Percentiles rank a stretch among this genome's conserved stretches.
Conservation (phyloP, 129 eudicot species). For the Flaveria robusta region DNA sequence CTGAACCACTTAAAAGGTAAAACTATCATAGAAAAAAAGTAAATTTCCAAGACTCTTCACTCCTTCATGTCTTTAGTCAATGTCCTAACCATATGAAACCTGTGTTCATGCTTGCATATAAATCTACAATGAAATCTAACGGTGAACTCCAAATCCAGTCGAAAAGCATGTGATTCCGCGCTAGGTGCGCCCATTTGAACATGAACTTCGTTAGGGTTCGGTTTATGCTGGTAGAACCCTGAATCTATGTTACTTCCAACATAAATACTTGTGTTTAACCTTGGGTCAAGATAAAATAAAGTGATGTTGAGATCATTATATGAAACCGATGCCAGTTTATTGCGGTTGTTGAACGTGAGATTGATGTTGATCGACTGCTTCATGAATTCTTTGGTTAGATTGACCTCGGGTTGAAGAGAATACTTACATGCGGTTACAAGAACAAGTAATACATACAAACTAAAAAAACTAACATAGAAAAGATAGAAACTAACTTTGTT, state of each 20-base stretch:
- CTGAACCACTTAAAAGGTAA: too few species aligned
- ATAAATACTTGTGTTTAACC: background rate
- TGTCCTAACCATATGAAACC: background rate
- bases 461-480: slow-evolving; percentile 6
- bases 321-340: background rate
- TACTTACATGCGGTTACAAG: slow-evolving; percentile 19
- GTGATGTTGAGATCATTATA: slow-evolving; percentile 22
- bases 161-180: background rate
- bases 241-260: slow-evolving; percentile 3
- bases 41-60: too few species aligned
- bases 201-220: slow-evolving; percentile 2
- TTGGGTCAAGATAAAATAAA: background rate
- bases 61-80: too few species aligned
- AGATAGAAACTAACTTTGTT: slow-evolving; percentile 16
- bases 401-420: slow-evolving; percentile 13
- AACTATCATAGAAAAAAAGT: too few species aligned
- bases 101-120: background rate
- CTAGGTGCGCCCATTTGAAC: background rate
- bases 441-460: slow-evolving; percentile 3
- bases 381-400: background rate
- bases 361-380: background rate
- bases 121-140: background rate
- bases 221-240: background rate
- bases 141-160: background rate
- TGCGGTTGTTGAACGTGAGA: background rate